Evolutionary conservation across 805 yeast species (phyloP).

Genomic region (Zygosaccharomyces lentus): DNA sequence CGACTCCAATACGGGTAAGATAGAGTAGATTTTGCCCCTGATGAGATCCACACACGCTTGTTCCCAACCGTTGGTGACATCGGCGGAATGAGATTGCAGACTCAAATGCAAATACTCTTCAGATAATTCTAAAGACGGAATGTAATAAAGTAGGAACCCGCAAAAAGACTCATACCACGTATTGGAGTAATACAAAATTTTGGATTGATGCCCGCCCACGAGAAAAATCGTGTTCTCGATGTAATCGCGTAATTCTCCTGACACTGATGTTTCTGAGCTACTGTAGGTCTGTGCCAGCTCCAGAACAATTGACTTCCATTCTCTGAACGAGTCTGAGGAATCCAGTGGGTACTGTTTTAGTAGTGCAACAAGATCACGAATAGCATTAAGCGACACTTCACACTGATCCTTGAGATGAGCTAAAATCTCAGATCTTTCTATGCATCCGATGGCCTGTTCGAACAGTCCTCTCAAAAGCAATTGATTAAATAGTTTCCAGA

Average conservation of each 20-base stretch:
- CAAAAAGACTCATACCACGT: slow-evolving; percentile 67
- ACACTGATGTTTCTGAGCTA: slow-evolving; percentile 22
- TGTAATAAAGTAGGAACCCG: slow-evolving; percentile 54
- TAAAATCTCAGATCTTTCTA: slow-evolving; percentile 25
- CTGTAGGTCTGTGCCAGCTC: slow-evolving; percentile 26
- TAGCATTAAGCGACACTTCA: slow-evolving; percentile 26
- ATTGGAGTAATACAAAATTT: slow-evolving; percentile 48
- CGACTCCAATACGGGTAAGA: slow-evolving; percentile 53
- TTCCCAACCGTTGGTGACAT: slow-evolving; percentile 47
- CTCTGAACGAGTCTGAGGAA: slow-evolving; percentile 33
- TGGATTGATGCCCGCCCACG: slow-evolving; percentile 38
- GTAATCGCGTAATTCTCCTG: slow-evolving; percentile 28
- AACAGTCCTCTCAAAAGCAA: slow-evolving; percentile 59
- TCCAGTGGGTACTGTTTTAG: slow-evolving; percentile 37
- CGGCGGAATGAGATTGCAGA: slow-evolving; percentile 35
- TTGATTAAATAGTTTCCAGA: slow-evolving; percentile 61
- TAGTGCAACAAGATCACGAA: slow-evolving; percentile 34
- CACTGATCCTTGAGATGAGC: slow-evolving; percentile 20
- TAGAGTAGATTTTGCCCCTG: slow-evolving; percentile 52
- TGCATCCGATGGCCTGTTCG: slow-evolving; percentile 44
- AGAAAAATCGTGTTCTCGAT: slow-evolving; percentile 34
- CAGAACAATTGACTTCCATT: slow-evolving; percentile 37
- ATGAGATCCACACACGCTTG: slow-evolving; percentile 52
- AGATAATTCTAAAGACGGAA: slow-evolving; percentile 47
- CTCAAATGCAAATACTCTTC: slow-evolving; percentile 41